Evolutionary conservation across 2,329 filamentous ascomycete species (phyloP), one percentile per base, ranked within the genome.

Genomic region (Ceratocystiopsis brevicomis): DNA sequence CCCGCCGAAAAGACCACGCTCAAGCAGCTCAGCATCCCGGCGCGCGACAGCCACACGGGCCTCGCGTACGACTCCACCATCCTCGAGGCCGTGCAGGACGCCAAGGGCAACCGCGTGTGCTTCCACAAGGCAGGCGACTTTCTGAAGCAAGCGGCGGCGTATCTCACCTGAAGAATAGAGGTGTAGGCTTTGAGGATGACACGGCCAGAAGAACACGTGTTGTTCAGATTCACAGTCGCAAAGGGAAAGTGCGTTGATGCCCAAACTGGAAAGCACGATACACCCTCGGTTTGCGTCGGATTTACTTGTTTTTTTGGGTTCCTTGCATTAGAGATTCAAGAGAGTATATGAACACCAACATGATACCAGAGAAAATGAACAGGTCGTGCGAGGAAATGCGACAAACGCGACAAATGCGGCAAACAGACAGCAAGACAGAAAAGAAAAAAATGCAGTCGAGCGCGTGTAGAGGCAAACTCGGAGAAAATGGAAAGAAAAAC

Each of bases 11-110:
- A 53, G 46, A 40, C 44, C 33, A 49, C 53, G 19, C 47, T 57
- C 19, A 42, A 52, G 30, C 25, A 37, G n/a, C 45, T 57, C 34
- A 52, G 48, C 41, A 47, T 55, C 16, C 50, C 54, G 11, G 55
- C 53, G 21, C 51, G 11, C n/a, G 55, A 57, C 44, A 47, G 49
- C 18, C 52, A 56, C 45, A 55, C 52, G 12, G 49, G 51, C 10
- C 50, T 48, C 40, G 47, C 49, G 14, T 57, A 53, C 43, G 54
- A 57, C 46, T 52, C 45, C 30, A 49, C 51, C 6, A 54, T 56
- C 42, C 51, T 52, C 19, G 54, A 56, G 43, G 43, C 53, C 17
- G 47, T 57, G 36, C 40, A 48, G 42, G 54, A 56, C 40, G 55
- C 53, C 33, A 51, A 55, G 49, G 52, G 43, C 13, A 56, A 56